phyloP scores from a whole-genome alignment of 371 early-diverging fungal genomes.

The Mucor mucedo region DNA sequence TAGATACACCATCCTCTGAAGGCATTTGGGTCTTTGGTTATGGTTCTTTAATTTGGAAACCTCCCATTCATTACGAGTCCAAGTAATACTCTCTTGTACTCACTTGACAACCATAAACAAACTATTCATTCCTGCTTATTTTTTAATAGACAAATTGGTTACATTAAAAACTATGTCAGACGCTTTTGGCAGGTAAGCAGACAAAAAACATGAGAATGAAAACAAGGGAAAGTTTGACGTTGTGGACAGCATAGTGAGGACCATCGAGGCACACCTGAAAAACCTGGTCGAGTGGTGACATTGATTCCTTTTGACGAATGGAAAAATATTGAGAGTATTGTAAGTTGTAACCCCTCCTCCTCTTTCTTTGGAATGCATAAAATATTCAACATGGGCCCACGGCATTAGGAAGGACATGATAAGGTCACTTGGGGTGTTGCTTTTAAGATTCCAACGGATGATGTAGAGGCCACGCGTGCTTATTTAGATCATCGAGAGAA shows the following conservation, averaged over 20 bases:
- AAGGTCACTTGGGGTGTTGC: conserved; percentile 87
- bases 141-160: conserved; percentile 65
- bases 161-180: conserved; percentile 78
- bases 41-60: conserved; percentile 89
- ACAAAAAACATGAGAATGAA: not conserved
- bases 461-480: conserved; percentile 67
- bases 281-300: conserved; percentile 92
- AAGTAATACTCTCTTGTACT: conserved; percentile 23
- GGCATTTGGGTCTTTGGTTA: conserved; percentile 91
- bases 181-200: conserved; percentile 85
- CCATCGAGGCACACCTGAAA: conserved; percentile 86
- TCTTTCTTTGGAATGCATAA: not conserved
- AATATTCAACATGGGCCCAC: not conserved
- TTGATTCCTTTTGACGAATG: conserved; percentile 77
- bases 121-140: not conserved
- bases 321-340: conserved; percentile 49
- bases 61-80: conserved; percentile 60
- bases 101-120: no score
- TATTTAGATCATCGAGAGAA: conserved; percentile 86
- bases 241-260: conserved; percentile 73
- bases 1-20: conserved; percentile 5
- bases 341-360: conserved; percentile 14
- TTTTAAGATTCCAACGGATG: conserved; percentile 74
- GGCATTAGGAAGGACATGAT: conserved; percentile 55
- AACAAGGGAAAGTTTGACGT: no score